Base-by-base conservation (phyloP, 2,329 filamentous ascomycete species). In the Calcarisporium arbuscula region DNA sequence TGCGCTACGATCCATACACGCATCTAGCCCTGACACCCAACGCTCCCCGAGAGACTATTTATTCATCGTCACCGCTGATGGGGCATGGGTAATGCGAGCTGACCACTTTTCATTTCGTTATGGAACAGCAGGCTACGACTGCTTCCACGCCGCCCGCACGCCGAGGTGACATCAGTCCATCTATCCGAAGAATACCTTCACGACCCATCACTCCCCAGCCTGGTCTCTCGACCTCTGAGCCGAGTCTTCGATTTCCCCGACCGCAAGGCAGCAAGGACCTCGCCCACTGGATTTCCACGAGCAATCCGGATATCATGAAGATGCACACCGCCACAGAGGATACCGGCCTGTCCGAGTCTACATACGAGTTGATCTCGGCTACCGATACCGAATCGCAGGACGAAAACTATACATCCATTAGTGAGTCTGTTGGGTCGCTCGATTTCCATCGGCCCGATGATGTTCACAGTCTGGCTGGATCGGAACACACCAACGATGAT, bases 241-340 rank as follows among this genome's bases (percentile, higher is more conserved):
- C 71, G 5, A 64, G 62, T 19, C 63, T 79, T 29, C 68, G 72
- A 38, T 78, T 78, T 36, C 74, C 74, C 36, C 64, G 60, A 28
- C 74, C 74, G 1, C 64, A 69, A 48, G 74, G 71, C 34, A 77
- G 68, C 44, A 63, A 64, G 36, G 61, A 65, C 32, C 68, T 79
- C 26, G 73, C 73, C 47, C 70, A 72, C 62, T 78, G 73, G 73
- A 62, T 79, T 31, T 74, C 71, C 6, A 68, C 65, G 34, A 77
- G 72, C 48, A 66, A 72, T 19, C 71, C 70, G 34, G 67, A 73
- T 56, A 74, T 77, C 43, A 74, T 75, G 69, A 64, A 62, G 43
- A 56, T 64, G 16, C 58, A 59, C 23, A 57, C 51, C 34, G 58
- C 58, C 19, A 61, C 65, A 38, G 67, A 71, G 26, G 64, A 68